Conservation (phyloP, 495 filamentous ascomycete species). For the Bacidia rubella region DNA sequence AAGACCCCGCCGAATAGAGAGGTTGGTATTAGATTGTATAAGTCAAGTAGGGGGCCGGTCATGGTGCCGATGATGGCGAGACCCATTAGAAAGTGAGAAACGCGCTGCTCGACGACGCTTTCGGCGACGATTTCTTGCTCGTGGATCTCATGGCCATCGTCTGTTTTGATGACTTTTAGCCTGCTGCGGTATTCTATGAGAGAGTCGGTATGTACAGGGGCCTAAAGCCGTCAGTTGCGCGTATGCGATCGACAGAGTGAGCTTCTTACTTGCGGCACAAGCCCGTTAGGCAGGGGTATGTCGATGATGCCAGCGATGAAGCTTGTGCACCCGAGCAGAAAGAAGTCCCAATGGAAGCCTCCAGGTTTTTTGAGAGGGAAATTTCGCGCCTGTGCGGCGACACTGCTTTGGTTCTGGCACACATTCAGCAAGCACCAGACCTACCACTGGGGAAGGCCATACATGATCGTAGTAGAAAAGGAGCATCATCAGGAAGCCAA, state of each 20-base stretch:
- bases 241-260: background rate
- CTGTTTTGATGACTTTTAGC: conserved; percentile 19
- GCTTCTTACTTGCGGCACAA: conserved; percentile 25
- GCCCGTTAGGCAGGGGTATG: conserved; percentile 33
- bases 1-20: conserved; percentile 31
- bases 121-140: conserved; percentile 18
- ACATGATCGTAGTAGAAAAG: conserved; percentile 37
- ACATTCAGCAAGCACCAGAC: background rate
- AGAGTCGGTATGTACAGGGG: conserved; percentile 30
- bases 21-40: conserved; percentile 30
- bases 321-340: conserved; percentile 31
- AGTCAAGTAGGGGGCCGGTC: conserved; percentile 30
- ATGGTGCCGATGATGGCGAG: conserved; percentile 31
- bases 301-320: conserved; percentile 30
- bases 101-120: conserved; percentile 31
- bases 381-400: conserved; percentile 31
- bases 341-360: conserved; percentile 36
- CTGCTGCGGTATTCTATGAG: conserved; percentile 16
- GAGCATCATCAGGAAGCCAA: conserved; percentile 30
- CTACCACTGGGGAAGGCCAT: background rate
- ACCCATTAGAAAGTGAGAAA: conserved; percentile 29
- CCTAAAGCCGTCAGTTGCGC: conserved; percentile 14
- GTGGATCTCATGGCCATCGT: conserved; percentile 20
- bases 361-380: conserved; percentile 33
- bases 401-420: conserved; percentile 20